phyloP scores from a whole-genome alignment of 2,329 filamentous ascomycete genomes.

The Amylocarpus encephaloides region DNA sequence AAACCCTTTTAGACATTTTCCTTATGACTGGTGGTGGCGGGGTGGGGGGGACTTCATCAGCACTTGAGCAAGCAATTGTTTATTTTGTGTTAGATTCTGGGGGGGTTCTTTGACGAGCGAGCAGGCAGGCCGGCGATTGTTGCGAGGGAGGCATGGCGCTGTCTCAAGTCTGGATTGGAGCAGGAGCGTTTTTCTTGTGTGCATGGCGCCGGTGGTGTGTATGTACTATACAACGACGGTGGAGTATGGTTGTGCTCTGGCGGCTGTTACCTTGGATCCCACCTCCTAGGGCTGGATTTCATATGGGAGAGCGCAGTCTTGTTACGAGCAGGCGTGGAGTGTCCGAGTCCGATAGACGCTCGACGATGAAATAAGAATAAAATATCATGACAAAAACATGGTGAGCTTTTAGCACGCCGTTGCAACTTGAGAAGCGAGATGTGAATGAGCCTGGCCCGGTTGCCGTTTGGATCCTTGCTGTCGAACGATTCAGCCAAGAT shows the following conservation, averaged over 20 bases:
- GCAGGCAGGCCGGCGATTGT: background rate
- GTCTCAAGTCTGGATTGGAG: too few species aligned
- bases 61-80: constrained; percentile 4
- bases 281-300: background rate
- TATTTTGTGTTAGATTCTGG: background rate
- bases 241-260: constrained; percentile 11
- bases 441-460: too few species aligned
- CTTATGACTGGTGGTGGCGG: background rate
- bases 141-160: too few species aligned
- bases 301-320: constrained; percentile 31
- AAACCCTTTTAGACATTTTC: background rate
- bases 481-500: too few species aligned
- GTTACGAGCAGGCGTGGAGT: background rate
- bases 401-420: too few species aligned
- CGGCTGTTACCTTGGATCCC: constrained; percentile 28
- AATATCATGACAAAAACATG: too few species aligned
- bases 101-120: background rate
- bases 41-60: background rate
- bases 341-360: too few species aligned
- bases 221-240: background rate
- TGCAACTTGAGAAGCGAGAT: too few species aligned
- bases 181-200: background rate
- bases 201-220: background rate
- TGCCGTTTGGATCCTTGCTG: too few species aligned
- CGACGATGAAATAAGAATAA: too few species aligned